phyloP scores from a whole-genome alignment of 768 basidiomycete genomes.

The Podaxis sp. region DNA sequence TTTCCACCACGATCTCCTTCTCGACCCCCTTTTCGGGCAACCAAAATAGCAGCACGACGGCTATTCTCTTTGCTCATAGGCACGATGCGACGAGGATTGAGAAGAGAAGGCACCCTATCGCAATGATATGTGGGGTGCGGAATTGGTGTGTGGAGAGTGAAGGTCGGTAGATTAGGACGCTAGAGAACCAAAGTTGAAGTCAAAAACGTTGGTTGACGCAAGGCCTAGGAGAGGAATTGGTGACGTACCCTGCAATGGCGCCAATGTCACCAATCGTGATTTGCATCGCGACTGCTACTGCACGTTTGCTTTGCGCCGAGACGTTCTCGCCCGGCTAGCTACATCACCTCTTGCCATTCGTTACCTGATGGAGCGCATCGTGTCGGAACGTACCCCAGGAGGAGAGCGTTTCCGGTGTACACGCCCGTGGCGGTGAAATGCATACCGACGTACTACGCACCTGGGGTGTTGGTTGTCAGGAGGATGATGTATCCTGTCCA shows the following conservation, averaged over 20 bases:
- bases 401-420: slow-evolving; percentile 56
- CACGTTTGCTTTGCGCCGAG: slow-evolving; percentile 67
- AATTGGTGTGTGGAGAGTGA: slow-evolving; percentile 44
- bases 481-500: slow-evolving; percentile 54
- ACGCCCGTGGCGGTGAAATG: slow-evolving; percentile 56
- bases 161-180: slow-evolving; percentile 58
- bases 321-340: slow-evolving; percentile 69
- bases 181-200: slow-evolving; percentile 15
- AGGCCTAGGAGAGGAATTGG: background rate
- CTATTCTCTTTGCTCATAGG: slow-evolving; percentile 51
- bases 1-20: background rate
- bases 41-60: slow-evolving; percentile 35
- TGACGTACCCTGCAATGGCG: slow-evolving; percentile 48
- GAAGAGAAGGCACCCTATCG: slow-evolving; percentile 58
- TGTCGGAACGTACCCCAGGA: slow-evolving; percentile 43
- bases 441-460: slow-evolving; percentile 56
- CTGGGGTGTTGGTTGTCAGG: slow-evolving; percentile 46
- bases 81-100: slow-evolving; percentile 41
- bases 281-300: slow-evolving; percentile 61
- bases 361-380: background rate
- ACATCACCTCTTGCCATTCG: background rate
- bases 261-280: slow-evolving; percentile 64
- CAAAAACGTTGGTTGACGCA: background rate
- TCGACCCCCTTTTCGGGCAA: slow-evolving; percentile 22
- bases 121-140: slow-evolving; percentile 56